A percentile compares a stretch with the other conserved stretches of the same genome.
phyloP scores from a whole-genome alignment of 2,329 filamentous ascomycete species.

The Fusarium hainanense region DNA sequence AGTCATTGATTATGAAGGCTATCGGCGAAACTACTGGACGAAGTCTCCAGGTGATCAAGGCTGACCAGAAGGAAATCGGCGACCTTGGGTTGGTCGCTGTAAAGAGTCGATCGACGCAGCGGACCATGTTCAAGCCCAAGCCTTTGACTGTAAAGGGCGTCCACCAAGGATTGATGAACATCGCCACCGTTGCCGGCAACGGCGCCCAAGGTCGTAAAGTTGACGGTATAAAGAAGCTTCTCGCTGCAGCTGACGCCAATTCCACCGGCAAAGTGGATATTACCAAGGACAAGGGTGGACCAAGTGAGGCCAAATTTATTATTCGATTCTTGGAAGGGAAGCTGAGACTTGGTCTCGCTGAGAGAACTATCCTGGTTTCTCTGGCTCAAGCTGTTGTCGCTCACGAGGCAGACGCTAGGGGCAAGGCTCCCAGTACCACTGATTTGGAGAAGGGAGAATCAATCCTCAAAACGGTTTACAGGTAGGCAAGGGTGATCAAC shows the following conservation, averaged over 20 bases:
- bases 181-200: conserved; percentile 87
- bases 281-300: conserved; percentile 88
- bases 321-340: conserved; percentile 96
- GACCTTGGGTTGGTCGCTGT: conserved; percentile 94
- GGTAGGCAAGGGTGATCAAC: conserved; percentile 59
- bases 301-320: conserved; percentile 94
- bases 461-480: conserved; percentile 90
- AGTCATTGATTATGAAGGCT: conserved; percentile 98
- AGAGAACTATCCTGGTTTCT: conserved; percentile 90
- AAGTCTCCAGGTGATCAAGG: conserved; percentile 88
- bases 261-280: conserved; percentile 86
- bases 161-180: conserved; percentile 86
- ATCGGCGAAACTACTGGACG: conserved; percentile 95
- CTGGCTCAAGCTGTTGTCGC: conserved; percentile 88
- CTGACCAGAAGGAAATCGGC: conserved; percentile 95
- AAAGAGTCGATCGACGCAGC: conserved; percentile 93
- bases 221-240: conserved; percentile 92
- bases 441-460: conserved; percentile 86
- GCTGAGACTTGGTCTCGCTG: conserved; percentile 87
- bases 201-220: conserved; percentile 93
- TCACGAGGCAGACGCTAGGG: conserved; percentile 80
- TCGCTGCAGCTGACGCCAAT: conserved; percentile 87
- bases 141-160: conserved; percentile 87
- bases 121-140: conserved; percentile 98
- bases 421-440: conserved; percentile 75